Base-by-base conservation (phyloP, 495 filamentous ascomycete species). In the Lasiosphaeria miniovina region DNA sequence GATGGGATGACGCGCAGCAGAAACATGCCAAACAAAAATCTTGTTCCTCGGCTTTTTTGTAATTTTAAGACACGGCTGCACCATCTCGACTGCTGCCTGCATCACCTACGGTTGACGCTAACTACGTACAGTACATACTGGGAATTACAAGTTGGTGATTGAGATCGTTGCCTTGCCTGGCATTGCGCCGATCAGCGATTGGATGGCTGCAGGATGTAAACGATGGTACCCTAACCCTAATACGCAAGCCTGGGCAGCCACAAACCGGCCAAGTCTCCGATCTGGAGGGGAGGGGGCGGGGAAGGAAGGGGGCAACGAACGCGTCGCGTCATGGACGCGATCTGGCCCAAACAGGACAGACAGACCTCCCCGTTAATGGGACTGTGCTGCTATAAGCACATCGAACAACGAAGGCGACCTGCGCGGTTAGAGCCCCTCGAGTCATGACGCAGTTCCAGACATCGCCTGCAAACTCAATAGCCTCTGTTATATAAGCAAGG, bases 261-360 rank as follows among this genome's bases (percentile, higher is more conserved):
- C 38, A 41, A 8, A 41, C 7, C 38, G 38, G 38, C 38, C 38
- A 24, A 24, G 24, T 24, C 24, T 24, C 24, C 24, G 49, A 51
- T 51, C 49, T 51, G 24, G 43, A 5, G 35, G 49, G 60, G 60
- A 60, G 54, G 24, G 24, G 24, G 62, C 62, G 62, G 62, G 62
- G 62, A 59, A 55, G 40, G 14, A 15, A 34, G 4, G 36, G 8
- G 33, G 53, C 49, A 46, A 11, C 53, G 24, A 24, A 32, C 41
- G 53, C 57, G 7, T 60, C 62, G 62, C 58, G 62, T 64, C 61
- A 64, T 31, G 10, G 4, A 64, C 62, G 62, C 62, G 62, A 57
- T 54, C 35, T 51, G 48, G 24, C 43, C 52, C 52, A 63, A 59
- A 63, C 56, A 59, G 56, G 57, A 14, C 34, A 45, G 31, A 57